phyloP scores from a whole-genome alignment of 345 rosid genomes.

The Microthlaspi erraticum region DNA sequence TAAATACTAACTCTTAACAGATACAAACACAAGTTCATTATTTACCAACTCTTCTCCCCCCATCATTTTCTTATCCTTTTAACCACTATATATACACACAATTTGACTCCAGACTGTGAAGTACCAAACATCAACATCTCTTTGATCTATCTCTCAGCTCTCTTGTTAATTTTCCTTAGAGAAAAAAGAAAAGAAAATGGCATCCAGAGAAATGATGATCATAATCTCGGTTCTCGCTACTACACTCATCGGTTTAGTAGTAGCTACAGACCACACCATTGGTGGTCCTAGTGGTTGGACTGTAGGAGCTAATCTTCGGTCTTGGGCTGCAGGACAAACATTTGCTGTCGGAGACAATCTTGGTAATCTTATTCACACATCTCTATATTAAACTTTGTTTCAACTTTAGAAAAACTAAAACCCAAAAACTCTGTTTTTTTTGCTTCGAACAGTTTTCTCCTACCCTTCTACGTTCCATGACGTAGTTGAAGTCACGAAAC shows the following conservation, averaged over 20 bases:
- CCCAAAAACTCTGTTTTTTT: constrained; percentile 21
- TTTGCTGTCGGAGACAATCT: constrained; percentile 69
- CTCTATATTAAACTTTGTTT: neutral
- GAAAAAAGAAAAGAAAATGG: constrained; percentile 24
- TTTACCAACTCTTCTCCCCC: constrained; percentile 41
- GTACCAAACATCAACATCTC: constrained; percentile 37
- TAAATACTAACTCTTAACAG: constrained; percentile 43
- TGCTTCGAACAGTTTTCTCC: constrained; percentile 57
- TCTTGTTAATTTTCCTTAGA: neutral
- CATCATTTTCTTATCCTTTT: constrained; percentile 7
- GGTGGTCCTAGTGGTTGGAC: constrained; percentile 82
- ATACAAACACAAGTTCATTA: constrained; percentile 31
- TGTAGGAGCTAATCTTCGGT: constrained; percentile 46
- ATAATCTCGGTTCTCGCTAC: constrained; percentile 42
- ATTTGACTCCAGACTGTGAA: neutral
- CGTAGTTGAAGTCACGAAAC: constrained; percentile 64
- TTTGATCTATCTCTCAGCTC: constrained; percentile 19
- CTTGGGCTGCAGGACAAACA: constrained; percentile 63
- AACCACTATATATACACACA: constrained; percentile 35
- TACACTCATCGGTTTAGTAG: constrained; percentile 51
- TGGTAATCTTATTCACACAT: constrained; percentile 44
- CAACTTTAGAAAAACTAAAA: constrained; percentile 22
- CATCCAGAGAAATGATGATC: constrained; percentile 34
- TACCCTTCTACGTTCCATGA: constrained; percentile 53
- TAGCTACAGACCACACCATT: constrained; percentile 61